phyloP scores from a whole-genome alignment of 371 early-diverging fungal species.

The Circinella umbellata region DNA sequence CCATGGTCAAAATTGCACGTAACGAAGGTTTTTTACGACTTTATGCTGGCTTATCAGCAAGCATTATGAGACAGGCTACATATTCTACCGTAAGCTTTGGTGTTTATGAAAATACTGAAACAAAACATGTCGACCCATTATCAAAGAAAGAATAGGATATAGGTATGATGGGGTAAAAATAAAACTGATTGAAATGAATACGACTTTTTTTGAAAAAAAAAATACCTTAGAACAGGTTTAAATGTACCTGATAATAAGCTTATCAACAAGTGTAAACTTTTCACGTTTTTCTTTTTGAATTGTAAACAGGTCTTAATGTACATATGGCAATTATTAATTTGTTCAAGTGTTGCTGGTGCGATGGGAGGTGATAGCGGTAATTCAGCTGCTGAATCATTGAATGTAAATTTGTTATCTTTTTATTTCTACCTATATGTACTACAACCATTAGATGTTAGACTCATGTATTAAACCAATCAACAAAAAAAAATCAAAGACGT shows the following conservation, averaged over 20 bases:
- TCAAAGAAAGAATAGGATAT: not conserved
- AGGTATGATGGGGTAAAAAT: not conserved
- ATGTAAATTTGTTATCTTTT: slow-evolving; percentile 27
- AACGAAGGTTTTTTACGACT: slow-evolving; percentile 48
- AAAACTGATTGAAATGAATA: too few relatives aligned
- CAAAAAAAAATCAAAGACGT: slow-evolving; percentile 13
- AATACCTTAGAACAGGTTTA: too few relatives aligned
- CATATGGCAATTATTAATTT: slow-evolving; percentile 49
- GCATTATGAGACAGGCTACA: slow-evolving; percentile 66
- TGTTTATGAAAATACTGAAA: slow-evolving; percentile 61
- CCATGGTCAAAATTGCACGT: slow-evolving; percentile 35
- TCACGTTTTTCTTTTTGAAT: not conserved
- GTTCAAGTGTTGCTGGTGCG: slow-evolving; percentile 63
- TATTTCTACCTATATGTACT: not conserved
- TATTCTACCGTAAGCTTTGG: slow-evolving; percentile 72
- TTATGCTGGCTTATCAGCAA: slow-evolving; percentile 67
- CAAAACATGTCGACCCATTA: slow-evolving; percentile 10
- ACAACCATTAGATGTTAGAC: too few relatives aligned
- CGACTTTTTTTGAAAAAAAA: too few relatives aligned
- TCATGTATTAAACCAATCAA: too few relatives aligned
- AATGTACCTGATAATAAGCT: too few relatives aligned
- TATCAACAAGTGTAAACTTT: too few relatives aligned
- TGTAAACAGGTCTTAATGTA: slow-evolving; percentile 11
- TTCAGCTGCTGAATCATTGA: slow-evolving; percentile 76
- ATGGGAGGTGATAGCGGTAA: slow-evolving; percentile 70